Evolutionary conservation across 257 asterid species (phyloP).

Genomic region (Ophiorrhiza pumila): DNA sequence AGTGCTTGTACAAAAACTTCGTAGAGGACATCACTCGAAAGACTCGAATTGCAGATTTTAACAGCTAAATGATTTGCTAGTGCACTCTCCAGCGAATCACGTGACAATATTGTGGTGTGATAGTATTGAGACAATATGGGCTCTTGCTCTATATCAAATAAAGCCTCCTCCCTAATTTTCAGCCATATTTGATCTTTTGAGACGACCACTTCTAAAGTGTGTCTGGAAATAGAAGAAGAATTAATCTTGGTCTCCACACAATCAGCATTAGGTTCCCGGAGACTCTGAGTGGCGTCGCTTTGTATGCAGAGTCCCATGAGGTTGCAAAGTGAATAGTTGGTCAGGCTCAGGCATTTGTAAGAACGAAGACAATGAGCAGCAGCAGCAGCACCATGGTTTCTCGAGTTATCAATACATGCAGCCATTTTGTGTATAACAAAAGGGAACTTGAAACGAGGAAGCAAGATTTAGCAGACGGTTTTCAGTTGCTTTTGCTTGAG

Average conservation of each 20-base stretch:
- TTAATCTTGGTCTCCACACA: neutral
- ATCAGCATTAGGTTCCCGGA: too few relatives aligned
- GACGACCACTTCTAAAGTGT: too few relatives aligned
- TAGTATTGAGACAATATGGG: constrained; percentile 9
- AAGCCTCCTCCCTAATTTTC: constrained; percentile 18
- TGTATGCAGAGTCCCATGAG: constrained; percentile 2
- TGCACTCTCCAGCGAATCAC: constrained; percentile 14
- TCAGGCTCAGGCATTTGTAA: neutral
- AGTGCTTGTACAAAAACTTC: constrained; percentile 12
- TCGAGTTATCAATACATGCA: constrained; percentile 5
- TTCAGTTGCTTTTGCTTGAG: neutral
- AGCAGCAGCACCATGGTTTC: neutral
- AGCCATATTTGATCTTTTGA: constrained; percentile 11
- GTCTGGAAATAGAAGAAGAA: neutral
- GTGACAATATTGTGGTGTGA: constrained; percentile 8
- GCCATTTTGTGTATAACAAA: neutral
- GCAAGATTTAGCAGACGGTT: neutral
- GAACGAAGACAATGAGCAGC: neutral
- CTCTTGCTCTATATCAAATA: constrained; percentile 7
- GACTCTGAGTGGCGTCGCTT: neutral
- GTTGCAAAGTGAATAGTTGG: constrained; percentile 2
- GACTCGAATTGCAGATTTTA: constrained; percentile 15
- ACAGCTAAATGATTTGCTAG: constrained; percentile 13
- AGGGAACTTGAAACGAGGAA: neutral
- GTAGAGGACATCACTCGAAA: constrained; percentile 7